A percentile compares a stretch with the other conserved stretches of the same genome.
Evolutionary conservation across 768 basidiomycete genomes (phyloP).

Genomic region (Ramaria sp.): DNA sequence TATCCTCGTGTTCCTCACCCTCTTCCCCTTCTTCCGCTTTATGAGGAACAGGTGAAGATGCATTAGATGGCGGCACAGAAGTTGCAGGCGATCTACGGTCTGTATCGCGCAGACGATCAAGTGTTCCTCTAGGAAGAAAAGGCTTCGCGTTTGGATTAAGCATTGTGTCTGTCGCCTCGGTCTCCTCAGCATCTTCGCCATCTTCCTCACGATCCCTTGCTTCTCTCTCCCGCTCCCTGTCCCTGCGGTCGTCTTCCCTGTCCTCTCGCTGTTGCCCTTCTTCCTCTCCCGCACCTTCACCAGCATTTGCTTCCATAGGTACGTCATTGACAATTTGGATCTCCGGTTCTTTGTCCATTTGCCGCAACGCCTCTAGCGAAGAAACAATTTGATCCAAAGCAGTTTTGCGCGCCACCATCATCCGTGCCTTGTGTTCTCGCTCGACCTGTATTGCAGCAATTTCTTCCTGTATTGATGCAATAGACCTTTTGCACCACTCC

Average conservation of each 20-base stretch:
- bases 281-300: not conserved
- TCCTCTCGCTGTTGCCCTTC: slow-evolving; percentile 1
- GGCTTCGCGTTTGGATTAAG: slow-evolving; percentile 24
- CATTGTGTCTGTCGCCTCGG: slow-evolving; percentile 24
- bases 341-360: slow-evolving; percentile 61
- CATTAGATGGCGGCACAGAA: slow-evolving; percentile 13
- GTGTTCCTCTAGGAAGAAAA: slow-evolving; percentile 18
- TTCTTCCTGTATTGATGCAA: slow-evolving; percentile 61
- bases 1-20: slow-evolving; percentile 44
- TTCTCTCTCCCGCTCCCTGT: slow-evolving; percentile 23
- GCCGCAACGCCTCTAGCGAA: slow-evolving; percentile 49
- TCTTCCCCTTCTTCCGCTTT: slow-evolving; percentile 15
- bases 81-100: slow-evolving; percentile 1
- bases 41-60: slow-evolving; percentile 10
- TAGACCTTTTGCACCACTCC: slow-evolving; percentile 35
- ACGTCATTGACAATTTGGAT: slow-evolving; percentile 23
- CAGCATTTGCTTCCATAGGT: not conserved
- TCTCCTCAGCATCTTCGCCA: slow-evolving; percentile 27
- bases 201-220: slow-evolving; percentile 35
- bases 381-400: slow-evolving; percentile 55
- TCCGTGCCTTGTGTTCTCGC: slow-evolving; percentile 60
- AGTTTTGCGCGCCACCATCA: slow-evolving; percentile 54
- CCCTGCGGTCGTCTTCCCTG: slow-evolving; percentile 14
- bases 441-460: slow-evolving; percentile 65
- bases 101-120: slow-evolving; percentile 4